These are phyloP conservation scores for Yamadazyma takamatsuzukensis DNA, from an alignment of 805 yeast species.

Conservation along the genomic window DNA sequence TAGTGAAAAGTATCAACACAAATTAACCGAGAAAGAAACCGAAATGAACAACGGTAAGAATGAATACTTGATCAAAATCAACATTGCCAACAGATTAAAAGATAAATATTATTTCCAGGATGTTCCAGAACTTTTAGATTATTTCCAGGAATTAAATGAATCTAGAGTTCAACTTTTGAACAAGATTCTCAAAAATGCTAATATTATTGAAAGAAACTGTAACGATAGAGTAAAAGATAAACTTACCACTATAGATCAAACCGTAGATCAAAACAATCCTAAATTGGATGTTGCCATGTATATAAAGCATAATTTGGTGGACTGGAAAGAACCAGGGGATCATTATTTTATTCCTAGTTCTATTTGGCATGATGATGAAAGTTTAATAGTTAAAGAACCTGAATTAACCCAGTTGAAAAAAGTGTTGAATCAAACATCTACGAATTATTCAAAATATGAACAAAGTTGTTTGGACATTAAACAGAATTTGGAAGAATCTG, in stretches of 20 bases:
- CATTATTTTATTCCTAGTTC: slow-evolving; percentile 82
- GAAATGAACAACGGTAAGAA: slow-evolving; percentile 92
- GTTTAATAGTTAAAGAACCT: slow-evolving; percentile 52
- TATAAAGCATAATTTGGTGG: slow-evolving; percentile 73
- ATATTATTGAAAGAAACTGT: slow-evolving; percentile 51
- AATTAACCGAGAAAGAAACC: slow-evolving; percentile 55
- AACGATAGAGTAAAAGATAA: slow-evolving; percentile 46
- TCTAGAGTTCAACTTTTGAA: slow-evolving; percentile 70
- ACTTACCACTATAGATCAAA: slow-evolving; percentile 48
- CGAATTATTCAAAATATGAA: slow-evolving; percentile 38
- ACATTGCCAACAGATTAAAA: slow-evolving; percentile 83
- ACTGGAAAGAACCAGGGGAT: slow-evolving; percentile 86
- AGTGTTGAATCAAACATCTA: slow-evolving; percentile 40
- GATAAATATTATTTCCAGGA: slow-evolving; percentile 93
- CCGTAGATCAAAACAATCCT: slow-evolving; percentile 68
- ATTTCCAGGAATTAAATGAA: slow-evolving; percentile 80
- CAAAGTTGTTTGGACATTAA: slow-evolving; percentile 45
- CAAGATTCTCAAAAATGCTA: slow-evolving; percentile 60
- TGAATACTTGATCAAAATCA: slow-evolving; percentile 73
- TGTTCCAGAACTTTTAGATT: slow-evolving; percentile 83
- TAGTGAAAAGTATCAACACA: slow-evolving; percentile 49
- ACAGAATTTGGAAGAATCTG: slow-evolving; percentile 47
- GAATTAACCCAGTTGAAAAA: slow-evolving; percentile 57
- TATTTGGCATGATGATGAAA: slow-evolving; percentile 96
- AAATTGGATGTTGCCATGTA: slow-evolving; percentile 83